Percentiles rank a stretch among this genome's conserved stretches.
These are phyloP conservation scores for Cyphellophora europaea DNA, from an alignment of 2,329 filamentous ascomycete species.

Conservation along the genomic window DNA sequence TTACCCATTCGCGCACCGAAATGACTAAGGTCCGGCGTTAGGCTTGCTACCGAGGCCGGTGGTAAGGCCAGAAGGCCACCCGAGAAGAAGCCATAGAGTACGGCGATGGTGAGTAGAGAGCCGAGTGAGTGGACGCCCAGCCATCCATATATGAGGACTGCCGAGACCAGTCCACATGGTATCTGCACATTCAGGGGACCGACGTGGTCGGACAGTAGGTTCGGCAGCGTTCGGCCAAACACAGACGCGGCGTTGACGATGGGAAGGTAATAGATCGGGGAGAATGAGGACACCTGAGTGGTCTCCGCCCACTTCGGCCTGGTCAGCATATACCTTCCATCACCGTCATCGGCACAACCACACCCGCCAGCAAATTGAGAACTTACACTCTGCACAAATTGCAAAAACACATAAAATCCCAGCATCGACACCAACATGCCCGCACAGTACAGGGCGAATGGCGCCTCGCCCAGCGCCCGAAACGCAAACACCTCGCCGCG, in stretches of 20 bases:
- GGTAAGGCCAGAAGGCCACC: slow-evolving; percentile 11
- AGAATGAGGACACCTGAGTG: not conserved
- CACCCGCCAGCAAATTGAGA: too few relatives aligned
- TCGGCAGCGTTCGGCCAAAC: slow-evolving; percentile 5
- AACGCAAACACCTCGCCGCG: not conserved
- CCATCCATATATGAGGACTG: slow-evolving; percentile 12
- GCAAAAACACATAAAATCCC: not conserved
- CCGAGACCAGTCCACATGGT: slow-evolving; percentile 5
- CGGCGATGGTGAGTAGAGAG: slow-evolving; percentile 11
- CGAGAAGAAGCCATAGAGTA: slow-evolving; percentile 16
- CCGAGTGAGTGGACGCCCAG: slow-evolving; percentile 8
- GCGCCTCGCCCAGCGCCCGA: not conserved
- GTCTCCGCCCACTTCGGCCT: not conserved
- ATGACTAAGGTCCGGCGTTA: slow-evolving; percentile 11
- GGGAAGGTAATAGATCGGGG: slow-evolving; percentile 50
- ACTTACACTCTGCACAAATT: not conserved
- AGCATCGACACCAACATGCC: not conserved
- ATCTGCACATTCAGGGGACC: slow-evolving; percentile 17
- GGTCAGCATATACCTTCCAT: not conserved
- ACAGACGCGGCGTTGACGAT: slow-evolving; percentile 49
- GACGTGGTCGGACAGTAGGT: slow-evolving; percentile 13
- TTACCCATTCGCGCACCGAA: slow-evolving; percentile 15
- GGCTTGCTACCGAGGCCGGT: slow-evolving; percentile 11
- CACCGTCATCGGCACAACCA: too few relatives aligned
- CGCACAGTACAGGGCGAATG: not conserved